Percentiles rank a stretch among this genome's conserved stretches.
Evolutionary conservation across 176 grass and related monocot species (phyloP).

Genomic region (Alopecurus myosuroides): DNA sequence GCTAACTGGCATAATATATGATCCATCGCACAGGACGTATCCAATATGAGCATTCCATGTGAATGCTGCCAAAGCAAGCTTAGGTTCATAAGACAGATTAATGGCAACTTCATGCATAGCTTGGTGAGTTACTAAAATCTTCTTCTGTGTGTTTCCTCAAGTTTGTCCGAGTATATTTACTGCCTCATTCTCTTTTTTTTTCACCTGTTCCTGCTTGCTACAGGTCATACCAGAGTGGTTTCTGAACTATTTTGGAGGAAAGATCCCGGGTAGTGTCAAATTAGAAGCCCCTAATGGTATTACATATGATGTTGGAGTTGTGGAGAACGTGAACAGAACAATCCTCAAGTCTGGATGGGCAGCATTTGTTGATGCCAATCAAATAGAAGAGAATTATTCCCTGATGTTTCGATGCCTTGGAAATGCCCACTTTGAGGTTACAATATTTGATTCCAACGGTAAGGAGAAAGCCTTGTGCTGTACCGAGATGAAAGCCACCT

Average conservation of each 20-base stretch:
- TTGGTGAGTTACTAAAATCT: neutral
- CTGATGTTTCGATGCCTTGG: conserved; percentile 36
- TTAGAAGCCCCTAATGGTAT: conserved; percentile 27
- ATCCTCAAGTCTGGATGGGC: conserved; percentile 40
- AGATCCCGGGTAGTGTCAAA: conserved; percentile 21
- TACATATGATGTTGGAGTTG: conserved; percentile 28
- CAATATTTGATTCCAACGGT: conserved; percentile 28
- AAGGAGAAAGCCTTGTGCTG: conserved; percentile 24
- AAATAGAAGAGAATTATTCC: conserved; percentile 33
- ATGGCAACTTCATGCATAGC: neutral
- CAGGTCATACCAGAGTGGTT: conserved; percentile 48
- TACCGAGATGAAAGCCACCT: neutral
- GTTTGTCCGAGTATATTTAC: neutral
- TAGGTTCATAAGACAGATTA: neutral
- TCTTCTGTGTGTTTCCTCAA: neutral
- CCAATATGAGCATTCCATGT: neutral
- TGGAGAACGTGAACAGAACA: neutral
- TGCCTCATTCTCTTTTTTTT: neutral
- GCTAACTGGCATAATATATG: neutral
- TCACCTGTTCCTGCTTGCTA: neutral
- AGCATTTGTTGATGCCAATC: conserved; percentile 27
- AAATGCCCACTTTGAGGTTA: conserved; percentile 20
- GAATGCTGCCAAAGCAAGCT: neutral
- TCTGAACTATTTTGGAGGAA: conserved; percentile 19
- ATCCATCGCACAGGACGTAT: neutral